Base-by-base conservation (phyloP, 2,329 filamentous ascomycete genomes). In the Tolypocladium guangdongense region DNA sequence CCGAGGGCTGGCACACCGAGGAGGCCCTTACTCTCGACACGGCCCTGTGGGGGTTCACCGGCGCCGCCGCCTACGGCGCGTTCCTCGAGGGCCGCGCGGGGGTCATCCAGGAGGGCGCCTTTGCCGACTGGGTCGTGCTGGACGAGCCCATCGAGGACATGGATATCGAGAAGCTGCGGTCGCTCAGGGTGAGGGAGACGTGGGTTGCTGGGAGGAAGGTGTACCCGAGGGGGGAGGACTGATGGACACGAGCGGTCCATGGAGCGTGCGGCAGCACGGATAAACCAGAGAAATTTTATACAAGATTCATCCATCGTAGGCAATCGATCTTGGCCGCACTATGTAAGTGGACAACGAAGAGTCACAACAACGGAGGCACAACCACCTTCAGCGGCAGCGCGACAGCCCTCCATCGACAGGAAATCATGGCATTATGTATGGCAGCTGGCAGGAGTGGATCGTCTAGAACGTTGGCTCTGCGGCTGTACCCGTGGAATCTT, bases 121-220 rank as follows among this genome's bases (percentile, higher is more conserved):
- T 80, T 63, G 85, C 84, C 0, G 85, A 88, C 64, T 88, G 83
- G 84, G 73, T 88, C 4, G 83, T 88, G n/a, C 66, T 88, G 14
- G 83, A 87, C 57, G 64, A 71, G 56, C 76, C 80, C 46, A 61
- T 86, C 0, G 76, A 78, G 52, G 69, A 61, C 0, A 64, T 78
- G 35, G 69, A 73, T 12, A 55, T 78, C 2, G 81, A 84, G 54
- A 71, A 72, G 14, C 59, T 87, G 52, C 75, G 80, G 27, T 68
- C 68, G 5, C 61, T 84, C 8, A 73, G 66, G 49, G 83, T 88
- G 2, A 73, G 69, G 56, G 84, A 87, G 71, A 88, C 85, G 0
- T 88, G 84, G 84, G 77, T 88, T 37, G 82, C 71, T 3, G 85
- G 84, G 0, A 73, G 60, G 61, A 69, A 58, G 51, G 78, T 81